A percentile compares a stretch with the other conserved stretches of the same genome.
Conservation (phyloP, 202 grass and related monocot genomes). For the Setaria italica region DNA sequence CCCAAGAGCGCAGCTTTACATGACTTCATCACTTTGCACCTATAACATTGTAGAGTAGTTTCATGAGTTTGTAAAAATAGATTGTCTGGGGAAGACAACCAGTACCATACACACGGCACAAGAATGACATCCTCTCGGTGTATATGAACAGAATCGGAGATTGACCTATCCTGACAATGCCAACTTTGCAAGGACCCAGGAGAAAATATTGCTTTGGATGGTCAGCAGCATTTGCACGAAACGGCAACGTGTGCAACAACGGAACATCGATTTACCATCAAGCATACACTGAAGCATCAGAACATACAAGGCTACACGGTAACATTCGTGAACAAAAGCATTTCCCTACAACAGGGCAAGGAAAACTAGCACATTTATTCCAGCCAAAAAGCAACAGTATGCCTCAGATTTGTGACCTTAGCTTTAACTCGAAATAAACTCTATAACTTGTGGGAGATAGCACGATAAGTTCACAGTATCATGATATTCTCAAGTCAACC, state of each 20-base stretch:
- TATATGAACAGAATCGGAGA: too few species aligned
- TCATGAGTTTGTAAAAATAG: not conserved
- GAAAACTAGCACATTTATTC: constrained; percentile 36
- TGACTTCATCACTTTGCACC: not conserved
- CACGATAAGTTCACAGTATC: not conserved
- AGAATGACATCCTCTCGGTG: too few species aligned
- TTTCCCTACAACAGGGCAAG: not conserved
- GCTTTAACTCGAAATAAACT: constrained; percentile 3
- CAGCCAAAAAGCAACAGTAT: constrained; percentile 3
- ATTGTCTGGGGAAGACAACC: not conserved
- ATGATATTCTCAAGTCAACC: not conserved
- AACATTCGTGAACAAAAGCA: not conserved
- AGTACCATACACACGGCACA: not conserved
- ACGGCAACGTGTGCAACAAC: not conserved
- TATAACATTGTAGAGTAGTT: not conserved
- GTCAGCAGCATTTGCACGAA: not conserved
- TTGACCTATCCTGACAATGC: not conserved
- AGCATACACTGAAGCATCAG: not conserved
- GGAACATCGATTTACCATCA: not conserved
- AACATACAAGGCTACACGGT: not conserved
- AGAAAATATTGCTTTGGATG: not conserved
- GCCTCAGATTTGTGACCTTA: constrained; percentile 27
- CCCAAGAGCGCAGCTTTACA: not conserved
- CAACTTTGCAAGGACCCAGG: not conserved
- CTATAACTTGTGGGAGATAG: constrained; percentile 7